Evolutionary conservation across 371 early-diverging fungal genomes (phyloP), one percentile per base, ranked within the genome.

Genomic region (Actinomortierella wolfii): DNA sequence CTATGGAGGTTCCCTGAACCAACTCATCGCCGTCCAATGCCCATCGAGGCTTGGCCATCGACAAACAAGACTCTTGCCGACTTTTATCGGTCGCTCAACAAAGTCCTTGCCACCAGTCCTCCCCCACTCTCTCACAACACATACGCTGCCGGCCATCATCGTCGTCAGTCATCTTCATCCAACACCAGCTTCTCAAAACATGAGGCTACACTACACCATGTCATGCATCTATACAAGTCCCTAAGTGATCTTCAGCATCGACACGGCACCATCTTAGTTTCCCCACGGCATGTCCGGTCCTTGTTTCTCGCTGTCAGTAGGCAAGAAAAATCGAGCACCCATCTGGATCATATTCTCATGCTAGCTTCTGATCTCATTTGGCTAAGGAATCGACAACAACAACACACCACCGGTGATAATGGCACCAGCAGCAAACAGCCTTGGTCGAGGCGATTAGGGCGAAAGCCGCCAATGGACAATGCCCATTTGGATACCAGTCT

Each of bases 291-390:
- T 24, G 56, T 59, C 13, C 49, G 73, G 42, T 39, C 56, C 1
- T 26, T 71, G 34, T 66, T 66, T 24, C 39, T 71, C 6, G 21
- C 59, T 4, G 66, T 59, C 17, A 59, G 59, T 11, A 43, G 57
- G 15, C 51, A 61, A 23, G 56, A 51, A 48, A 71, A 71, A 53
- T 62, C 59, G 2, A 20, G 39, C 9, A 11, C 15, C n/a, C 65
- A 71, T 23, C 41, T 66, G 39, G 56, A 62, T 18, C 62, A 61
- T 24, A 24, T 71, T 18, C 47, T 71, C 20, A 47, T 48, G 54
- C 61, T 71, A 9, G 59, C 73, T 3, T 34, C 44, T 39, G 73
- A 71, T 40, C 25, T 71, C 49, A 66, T 71, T 21, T 71, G 67
- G 73, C 49, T 71, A 71, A 65, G 57, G 67, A 15, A 17, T 18